These are phyloP conservation scores for Aaosphaeria pasadenensis DNA, from an alignment of 2,329 filamentous ascomycete species.

Conservation along the genomic window DNA sequence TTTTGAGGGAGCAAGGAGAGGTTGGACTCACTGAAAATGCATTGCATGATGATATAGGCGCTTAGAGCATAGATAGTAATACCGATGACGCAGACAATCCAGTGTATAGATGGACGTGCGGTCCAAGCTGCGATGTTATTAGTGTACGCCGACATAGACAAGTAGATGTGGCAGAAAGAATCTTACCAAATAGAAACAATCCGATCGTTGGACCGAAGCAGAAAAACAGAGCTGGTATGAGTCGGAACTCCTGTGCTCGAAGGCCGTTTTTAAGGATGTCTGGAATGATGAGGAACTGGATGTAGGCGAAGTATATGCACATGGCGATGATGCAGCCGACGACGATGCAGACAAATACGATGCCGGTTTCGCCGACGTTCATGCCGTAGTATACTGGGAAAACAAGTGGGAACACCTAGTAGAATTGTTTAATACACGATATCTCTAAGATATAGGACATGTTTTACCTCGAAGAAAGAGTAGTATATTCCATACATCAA, in stretches of 20 bases:
- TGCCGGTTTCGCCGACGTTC: constrained; percentile 14
- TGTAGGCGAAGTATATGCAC: constrained; percentile 14
- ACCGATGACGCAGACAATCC: constrained; percentile 53
- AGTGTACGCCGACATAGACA: background rate
- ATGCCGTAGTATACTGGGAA: constrained; percentile 18
- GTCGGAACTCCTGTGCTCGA: constrained; percentile 9
- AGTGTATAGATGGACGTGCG: constrained; percentile 57
- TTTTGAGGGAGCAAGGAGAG: background rate
- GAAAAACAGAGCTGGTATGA: constrained; percentile 10
- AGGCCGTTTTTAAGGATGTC: constrained; percentile 11
- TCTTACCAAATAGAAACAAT: constrained; percentile 16
- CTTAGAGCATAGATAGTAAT: constrained; percentile 44
- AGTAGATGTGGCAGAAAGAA: background rate
- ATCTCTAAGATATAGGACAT: background rate
- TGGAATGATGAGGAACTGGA: constrained; percentile 11
- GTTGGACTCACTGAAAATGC: constrained; percentile 37
- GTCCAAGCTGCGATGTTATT: constrained; percentile 44
- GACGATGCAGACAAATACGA: constrained; percentile 15
- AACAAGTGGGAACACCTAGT: constrained; percentile 16
- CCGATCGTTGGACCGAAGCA: constrained; percentile 10
- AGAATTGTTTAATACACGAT: background rate
- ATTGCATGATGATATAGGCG: constrained; percentile 36
- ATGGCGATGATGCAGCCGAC: constrained; percentile 17
- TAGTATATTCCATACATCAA: constrained; percentile 23
- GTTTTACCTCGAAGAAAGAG: constrained; percentile 14